Percentiles rank a stretch among this genome's conserved stretches.
phyloP scores from a whole-genome alignment of 179 eudicot genomes.

The Beta corolliflora region DNA sequence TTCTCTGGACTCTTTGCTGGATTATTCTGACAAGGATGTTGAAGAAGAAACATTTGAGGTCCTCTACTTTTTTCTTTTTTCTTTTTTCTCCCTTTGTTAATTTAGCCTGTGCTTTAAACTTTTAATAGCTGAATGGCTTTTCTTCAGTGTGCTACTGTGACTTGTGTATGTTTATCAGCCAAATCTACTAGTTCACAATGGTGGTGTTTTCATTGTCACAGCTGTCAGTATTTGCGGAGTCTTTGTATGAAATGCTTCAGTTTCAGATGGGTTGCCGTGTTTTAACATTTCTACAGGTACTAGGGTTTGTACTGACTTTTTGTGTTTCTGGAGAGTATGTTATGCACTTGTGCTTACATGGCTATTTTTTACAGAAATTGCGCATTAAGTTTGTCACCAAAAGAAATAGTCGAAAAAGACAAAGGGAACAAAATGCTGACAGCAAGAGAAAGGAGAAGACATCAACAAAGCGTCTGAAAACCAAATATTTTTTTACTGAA shows the following conservation, averaged over 20 bases:
- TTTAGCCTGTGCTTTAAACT: neutral
- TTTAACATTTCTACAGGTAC: constrained; percentile 80
- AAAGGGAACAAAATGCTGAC: constrained; percentile 58
- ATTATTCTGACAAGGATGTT: constrained; percentile 77
- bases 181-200: neutral
- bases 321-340: constrained; percentile 7
- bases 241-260: constrained; percentile 94
- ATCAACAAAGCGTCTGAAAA: constrained; percentile 64
- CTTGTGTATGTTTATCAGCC: constrained; percentile 5
- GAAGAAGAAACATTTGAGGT: constrained; percentile 98
- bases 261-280: constrained; percentile 83
- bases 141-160: neutral
- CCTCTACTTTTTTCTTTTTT: neutral
- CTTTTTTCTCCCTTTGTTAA: neutral
- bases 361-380: constrained; percentile 53
- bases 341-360: neutral
- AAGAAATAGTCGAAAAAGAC: constrained; percentile 78
- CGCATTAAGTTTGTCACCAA: constrained; percentile 61
- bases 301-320: constrained; percentile 10
- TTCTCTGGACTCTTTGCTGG: constrained; percentile 89
- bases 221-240: constrained; percentile 93
- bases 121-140: neutral
- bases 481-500: constrained; percentile 38
- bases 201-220: constrained; percentile 32
- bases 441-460: constrained; percentile 47